Percentiles rank a stretch among this genome's conserved stretches.
Conservation (phyloP, 75 land plant species). For the Picea glauca region DNA sequence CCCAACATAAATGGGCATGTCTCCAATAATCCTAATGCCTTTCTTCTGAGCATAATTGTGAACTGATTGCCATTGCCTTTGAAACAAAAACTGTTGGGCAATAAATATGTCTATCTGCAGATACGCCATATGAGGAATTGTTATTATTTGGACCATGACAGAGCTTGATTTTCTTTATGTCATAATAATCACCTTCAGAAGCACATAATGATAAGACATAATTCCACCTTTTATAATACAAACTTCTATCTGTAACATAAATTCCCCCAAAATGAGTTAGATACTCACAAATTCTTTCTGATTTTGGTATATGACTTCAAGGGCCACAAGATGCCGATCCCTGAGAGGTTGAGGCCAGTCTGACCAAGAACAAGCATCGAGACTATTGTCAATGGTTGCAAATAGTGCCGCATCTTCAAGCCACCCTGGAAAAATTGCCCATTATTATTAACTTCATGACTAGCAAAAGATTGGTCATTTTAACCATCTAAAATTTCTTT, state of each 20-base stretch:
- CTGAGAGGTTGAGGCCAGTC: constrained; percentile 87
- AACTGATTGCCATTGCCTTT: constrained; percentile 92
- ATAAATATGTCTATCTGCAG: constrained; percentile 79
- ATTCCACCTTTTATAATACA: constrained; percentile 1
- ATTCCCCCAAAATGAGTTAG: background rate
- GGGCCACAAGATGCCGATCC: constrained; percentile 78
- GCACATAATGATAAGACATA: background rate
- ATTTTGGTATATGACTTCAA: constrained; percentile 60
- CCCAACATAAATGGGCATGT: constrained; percentile 99
- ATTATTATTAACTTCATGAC: too few relatives aligned
- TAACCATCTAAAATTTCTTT: too few relatives aligned
- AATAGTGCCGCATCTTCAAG: constrained; percentile 96
- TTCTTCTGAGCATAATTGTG: constrained; percentile 68
- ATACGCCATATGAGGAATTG: background rate
- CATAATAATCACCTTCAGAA: constrained; percentile 3
- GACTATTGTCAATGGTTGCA: constrained; percentile 79
- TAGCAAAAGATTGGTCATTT: too few relatives aligned
- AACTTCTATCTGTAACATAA: background rate
- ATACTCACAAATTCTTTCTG: constrained; percentile 72
- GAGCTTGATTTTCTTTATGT: background rate
- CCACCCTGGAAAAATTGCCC: constrained; percentile 57
- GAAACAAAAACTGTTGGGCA: constrained; percentile 91
- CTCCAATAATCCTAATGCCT: constrained; percentile 89
- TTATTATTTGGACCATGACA: background rate
- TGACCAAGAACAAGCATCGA: constrained; percentile 63